Evolutionary conservation across 2,329 filamentous ascomycete species (phyloP), one percentile per base, ranked within the genome.

Genomic region (Ceratocystis harringtonii): DNA sequence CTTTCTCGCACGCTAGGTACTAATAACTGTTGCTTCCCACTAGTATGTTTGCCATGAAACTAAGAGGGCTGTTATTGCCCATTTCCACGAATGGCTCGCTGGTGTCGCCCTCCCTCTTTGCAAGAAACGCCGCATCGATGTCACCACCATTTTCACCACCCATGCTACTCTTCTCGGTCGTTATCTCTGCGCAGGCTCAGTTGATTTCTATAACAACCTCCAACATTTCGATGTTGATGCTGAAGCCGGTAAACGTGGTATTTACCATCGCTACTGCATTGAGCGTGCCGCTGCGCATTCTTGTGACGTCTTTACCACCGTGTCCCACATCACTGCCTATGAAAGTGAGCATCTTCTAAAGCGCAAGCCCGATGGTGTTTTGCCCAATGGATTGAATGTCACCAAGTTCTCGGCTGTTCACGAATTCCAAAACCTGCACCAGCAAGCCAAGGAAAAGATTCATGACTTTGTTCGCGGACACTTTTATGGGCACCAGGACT

Each of bases 151-250:
- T 75, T 97, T 97, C 79, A 99, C 94, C 52, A 99, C 94, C 1
- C 94, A 97, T 76, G 94, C 94, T 28, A 68, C 94, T 5, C 83
- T 99, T 10, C 84, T 99, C 61, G 94, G 94, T 68, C 87, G 94
- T 72, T 97, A 99, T 74, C 88, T 97, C 61, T 97, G 94, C 74
- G 94, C 94, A 63, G 94, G 94, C 64, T 96, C 92, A 0, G 94
- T 97, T 69, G 94, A 99, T 75, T 97, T 99, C 75, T 99, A 99
- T 82, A 99, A 97, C 80, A 96, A 97, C 75, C 82, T 99, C 64
- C 92, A 97, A 75, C 88, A 86, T 78, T 97, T 99, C 73, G 92
- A 99, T 73, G 91, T 96, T 36, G 94, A 99, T 74, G 86, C 90
- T 5, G 94, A 99, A 77, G 94, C 94, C 19, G 94, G 94, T 68